These are phyloP conservation scores for Ajuga chamaepitys DNA, from an alignment of 257 asterid genomes.

Conservation along the genomic window DNA sequence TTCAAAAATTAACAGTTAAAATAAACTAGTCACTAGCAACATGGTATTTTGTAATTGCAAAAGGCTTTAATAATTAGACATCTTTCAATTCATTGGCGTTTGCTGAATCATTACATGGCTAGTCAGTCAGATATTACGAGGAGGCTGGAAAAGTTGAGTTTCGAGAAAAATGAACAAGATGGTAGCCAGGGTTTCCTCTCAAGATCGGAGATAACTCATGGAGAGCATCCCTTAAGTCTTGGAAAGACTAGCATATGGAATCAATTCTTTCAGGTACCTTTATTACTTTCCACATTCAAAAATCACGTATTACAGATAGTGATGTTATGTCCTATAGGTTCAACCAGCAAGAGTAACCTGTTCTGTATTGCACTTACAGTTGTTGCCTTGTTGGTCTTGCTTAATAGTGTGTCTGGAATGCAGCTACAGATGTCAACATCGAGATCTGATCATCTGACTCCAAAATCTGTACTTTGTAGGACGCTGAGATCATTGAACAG, in stretches of 20 bases:
- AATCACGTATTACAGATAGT: neutral
- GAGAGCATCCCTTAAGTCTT: constrained; percentile 91
- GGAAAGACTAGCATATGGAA: constrained; percentile 91
- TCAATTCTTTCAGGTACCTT: constrained; percentile 82
- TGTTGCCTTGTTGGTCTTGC: constrained; percentile 4
- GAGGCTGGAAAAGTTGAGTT: constrained; percentile 73
- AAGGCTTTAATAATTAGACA: constrained; percentile 4
- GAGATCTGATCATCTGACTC: constrained; percentile 12
- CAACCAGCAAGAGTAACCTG: neutral
- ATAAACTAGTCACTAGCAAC: neutral
- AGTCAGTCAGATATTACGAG: constrained; percentile 94
- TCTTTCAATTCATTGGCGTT: constrained; percentile 21
- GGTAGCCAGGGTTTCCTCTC: constrained; percentile 74
- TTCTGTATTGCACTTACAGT: constrained; percentile 3
- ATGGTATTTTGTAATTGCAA: constrained; percentile 14
- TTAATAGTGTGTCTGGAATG: constrained; percentile 1
- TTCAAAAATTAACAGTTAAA: neutral
- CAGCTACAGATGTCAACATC: neutral
- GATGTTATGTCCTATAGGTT: neutral
- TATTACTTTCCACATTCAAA: neutral
- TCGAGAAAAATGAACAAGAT: constrained; percentile 44
- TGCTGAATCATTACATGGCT: constrained; percentile 79
- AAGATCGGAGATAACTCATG: constrained; percentile 75
- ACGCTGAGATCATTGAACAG: constrained; percentile 83
- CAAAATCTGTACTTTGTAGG: constrained; percentile 41